Evolutionary conservation across 805 yeast species (phyloP).

Genomic region (Zygosaccharomyces pseudorouxii): DNA sequence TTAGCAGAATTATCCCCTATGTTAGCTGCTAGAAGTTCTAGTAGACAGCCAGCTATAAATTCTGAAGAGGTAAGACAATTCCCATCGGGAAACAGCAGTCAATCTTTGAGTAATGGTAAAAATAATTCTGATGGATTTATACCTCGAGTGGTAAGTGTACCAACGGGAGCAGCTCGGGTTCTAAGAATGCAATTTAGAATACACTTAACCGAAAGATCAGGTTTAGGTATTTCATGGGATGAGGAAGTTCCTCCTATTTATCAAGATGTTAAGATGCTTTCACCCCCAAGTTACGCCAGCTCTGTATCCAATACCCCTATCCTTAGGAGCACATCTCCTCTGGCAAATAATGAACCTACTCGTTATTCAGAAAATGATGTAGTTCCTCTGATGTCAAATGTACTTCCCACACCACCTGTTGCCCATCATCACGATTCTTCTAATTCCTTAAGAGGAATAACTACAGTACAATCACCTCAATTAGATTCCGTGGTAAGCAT

Average conservation of each 20-base stretch:
- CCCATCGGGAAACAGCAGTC: slow-evolving; percentile 12
- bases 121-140: slow-evolving; percentile 7
- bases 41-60: slow-evolving; percentile 19
- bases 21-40: slow-evolving; percentile 36
- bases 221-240: slow-evolving; percentile 96
- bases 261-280: slow-evolving; percentile 71
- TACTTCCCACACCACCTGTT: slow-evolving; percentile 25
- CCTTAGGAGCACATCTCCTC: not conserved
- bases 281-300: slow-evolving; percentile 77
- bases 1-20: slow-evolving; percentile 43
- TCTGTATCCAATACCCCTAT: slow-evolving; percentile 10
- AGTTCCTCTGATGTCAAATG: slow-evolving; percentile 7
- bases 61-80: slow-evolving; percentile 21
- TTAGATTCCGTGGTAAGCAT: slow-evolving; percentile 29
- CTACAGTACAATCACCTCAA: slow-evolving; percentile 24
- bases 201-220: slow-evolving; percentile 82
- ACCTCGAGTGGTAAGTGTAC: slow-evolving; percentile 49
- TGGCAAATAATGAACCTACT: slow-evolving; percentile 2
- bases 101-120: slow-evolving; percentile 7
- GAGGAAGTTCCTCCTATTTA: slow-evolving; percentile 98
- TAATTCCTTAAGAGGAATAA: slow-evolving; percentile 12
- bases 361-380: slow-evolving; percentile 5
- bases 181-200: slow-evolving; percentile 90
- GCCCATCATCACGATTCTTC: slow-evolving; percentile 24
- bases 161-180: slow-evolving; percentile 94